Base-by-base conservation (phyloP, 2,329 filamentous ascomycete genomes). In the Waltergamsia citrina region DNA sequence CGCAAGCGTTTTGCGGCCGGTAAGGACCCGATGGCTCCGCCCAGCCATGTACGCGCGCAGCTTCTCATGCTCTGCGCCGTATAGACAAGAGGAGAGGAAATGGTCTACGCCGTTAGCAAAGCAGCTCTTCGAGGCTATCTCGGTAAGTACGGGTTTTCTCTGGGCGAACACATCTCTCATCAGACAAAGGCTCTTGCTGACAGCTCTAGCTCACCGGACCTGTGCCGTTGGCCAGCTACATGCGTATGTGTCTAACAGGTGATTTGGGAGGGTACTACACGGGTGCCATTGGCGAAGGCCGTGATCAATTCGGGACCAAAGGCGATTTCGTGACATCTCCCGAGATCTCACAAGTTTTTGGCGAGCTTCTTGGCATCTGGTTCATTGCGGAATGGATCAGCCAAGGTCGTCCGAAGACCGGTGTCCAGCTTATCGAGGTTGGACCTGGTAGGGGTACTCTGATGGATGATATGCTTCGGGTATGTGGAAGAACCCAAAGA, bases 271-370 rank as follows among this genome's bases (percentile, higher is more conserved):
- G 92, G 35, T 98, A 98, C 63, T 98, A 98, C 60, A 96, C 87
- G 1, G 75, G 81, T 5, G 74, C 78, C 17, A 70, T 80, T 28
- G 69, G 71, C 7, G 61, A 75, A 39, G 78, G 72, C 15, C 74
- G 79, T 30, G 88, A 95, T 51, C 88, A 90, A 42, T 98, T 98
- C 48, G 92, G 92, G n/a, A 66, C 74, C 36, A 84, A 85, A 50
- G 92, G 92, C 18, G 92, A 98, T 59, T 98, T 98, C 52, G 81
- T 96, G 33, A 98, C 92, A 0, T 95, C 88, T 0, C 92, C 92
- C 0, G 92, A 98, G 59, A 96, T 98, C 47, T 95, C 88, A 1
- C 92, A 96, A 54, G 74, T 96, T 10, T 98, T 98, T 60, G 92
- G 92, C 17, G 92, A 98, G 61, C 69, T 98, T 19, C 69, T 96